Evolutionary conservation across 192 early-diverging fungal species (phyloP).

Genomic region (Dimargaris xerosporica): DNA sequence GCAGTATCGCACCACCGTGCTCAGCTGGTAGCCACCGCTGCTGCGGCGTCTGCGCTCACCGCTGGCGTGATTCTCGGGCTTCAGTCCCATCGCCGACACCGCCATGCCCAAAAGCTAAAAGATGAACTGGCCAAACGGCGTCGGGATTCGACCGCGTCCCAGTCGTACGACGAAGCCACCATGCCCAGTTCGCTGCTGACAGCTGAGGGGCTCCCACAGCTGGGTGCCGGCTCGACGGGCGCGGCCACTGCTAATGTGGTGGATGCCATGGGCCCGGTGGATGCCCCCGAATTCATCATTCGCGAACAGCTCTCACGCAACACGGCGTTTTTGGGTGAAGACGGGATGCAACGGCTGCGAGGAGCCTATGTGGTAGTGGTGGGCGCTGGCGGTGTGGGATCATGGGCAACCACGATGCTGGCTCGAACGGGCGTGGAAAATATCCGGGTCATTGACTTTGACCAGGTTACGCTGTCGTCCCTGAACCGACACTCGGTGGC

Average conservation of each 20-base stretch:
- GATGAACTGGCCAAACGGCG: constrained; percentile 22
- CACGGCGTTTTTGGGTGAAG: constrained; percentile 77
- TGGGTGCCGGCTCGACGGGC: background rate
- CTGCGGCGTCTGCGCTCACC: constrained; percentile 48
- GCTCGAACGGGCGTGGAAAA: constrained; percentile 71
- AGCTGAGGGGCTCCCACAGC: no score
- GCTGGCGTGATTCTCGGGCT: constrained; percentile 37
- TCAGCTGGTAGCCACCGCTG: constrained; percentile 35
- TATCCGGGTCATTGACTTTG: constrained; percentile 90
- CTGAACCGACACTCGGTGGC: constrained; percentile 92
- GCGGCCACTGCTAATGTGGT: background rate
- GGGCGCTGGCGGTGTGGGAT: constrained; percentile 89
- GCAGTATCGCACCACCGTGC: constrained; percentile 1
- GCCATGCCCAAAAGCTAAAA: constrained; percentile 36
- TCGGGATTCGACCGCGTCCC: background rate
- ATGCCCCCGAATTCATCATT: constrained; percentile 43
- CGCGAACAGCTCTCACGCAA: constrained; percentile 75
- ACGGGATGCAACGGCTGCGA: constrained; percentile 54
- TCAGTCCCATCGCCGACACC: constrained; percentile 29
- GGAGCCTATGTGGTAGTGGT: constrained; percentile 84
- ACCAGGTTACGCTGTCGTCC: constrained; percentile 87
- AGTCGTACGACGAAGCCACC: background rate
- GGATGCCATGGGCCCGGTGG: constrained; percentile 12
- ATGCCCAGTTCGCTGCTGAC: no score
- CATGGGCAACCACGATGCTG: constrained; percentile 82